Percentiles rank a stretch among this genome's conserved stretches.
phyloP scores from a whole-genome alignment of 768 basidiomycete species.

The Psilocybe cyanescens region DNA sequence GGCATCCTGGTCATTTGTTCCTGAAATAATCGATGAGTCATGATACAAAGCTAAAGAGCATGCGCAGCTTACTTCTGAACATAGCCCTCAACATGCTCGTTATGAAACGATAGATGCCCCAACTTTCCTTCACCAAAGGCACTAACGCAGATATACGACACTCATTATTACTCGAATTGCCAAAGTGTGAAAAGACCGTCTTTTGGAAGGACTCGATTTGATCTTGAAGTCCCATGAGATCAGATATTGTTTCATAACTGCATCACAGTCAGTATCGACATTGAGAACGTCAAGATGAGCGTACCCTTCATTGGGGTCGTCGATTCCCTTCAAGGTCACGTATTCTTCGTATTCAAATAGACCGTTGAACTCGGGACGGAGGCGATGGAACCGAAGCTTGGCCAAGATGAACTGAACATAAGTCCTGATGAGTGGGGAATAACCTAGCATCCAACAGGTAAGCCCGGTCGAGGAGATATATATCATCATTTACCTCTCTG shows the following conservation, averaged over 20 bases:
- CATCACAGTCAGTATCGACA: constrained; percentile 13
- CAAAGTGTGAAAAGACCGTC: constrained; percentile 95
- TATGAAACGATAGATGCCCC: constrained; percentile 98
- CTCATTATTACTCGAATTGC: constrained; percentile 91
- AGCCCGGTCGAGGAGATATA: neutral
- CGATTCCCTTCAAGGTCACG: constrained; percentile 93
- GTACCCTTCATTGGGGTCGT: constrained; percentile 99
- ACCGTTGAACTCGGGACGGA: constrained; percentile 97
- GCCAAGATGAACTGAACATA: constrained; percentile 96
- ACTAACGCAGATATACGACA: constrained; percentile 96
- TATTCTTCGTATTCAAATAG: constrained; percentile 99
- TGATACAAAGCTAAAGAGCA: constrained; percentile 9
- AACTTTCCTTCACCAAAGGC: constrained; percentile 97
- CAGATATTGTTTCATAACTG: constrained; percentile 97
- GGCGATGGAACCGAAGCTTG: constrained; percentile 93
- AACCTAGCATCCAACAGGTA: constrained; percentile 56
- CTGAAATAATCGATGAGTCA: constrained; percentile 39
- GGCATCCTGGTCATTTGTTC: constrained; percentile 87
- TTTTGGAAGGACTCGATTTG: constrained; percentile 99
- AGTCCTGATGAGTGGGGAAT: constrained; percentile 89
- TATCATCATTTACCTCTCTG: constrained; percentile 61
- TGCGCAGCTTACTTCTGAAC: constrained; percentile 73
- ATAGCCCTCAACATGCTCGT: constrained; percentile 98
- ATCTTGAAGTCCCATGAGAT: constrained; percentile 97
- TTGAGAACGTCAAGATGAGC: constrained; percentile 25